Conservation (phyloP, 2,329 filamentous ascomycete genomes). For the Penicillium sp. region DNA sequence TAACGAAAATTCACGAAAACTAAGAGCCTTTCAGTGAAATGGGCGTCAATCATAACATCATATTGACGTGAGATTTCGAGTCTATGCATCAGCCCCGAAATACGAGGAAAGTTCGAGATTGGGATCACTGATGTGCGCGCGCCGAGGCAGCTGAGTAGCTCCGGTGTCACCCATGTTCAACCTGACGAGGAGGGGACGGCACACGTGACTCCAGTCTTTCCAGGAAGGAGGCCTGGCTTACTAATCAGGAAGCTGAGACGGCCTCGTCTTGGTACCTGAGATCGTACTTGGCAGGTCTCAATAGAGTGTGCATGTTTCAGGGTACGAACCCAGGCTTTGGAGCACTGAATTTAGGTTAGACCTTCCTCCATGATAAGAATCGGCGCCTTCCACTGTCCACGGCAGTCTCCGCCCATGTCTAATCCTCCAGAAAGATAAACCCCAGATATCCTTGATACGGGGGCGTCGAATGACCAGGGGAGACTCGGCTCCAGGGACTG, state of each 20-base stretch:
- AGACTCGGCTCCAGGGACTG: not conserved
- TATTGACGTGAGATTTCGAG: not conserved
- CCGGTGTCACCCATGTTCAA: too few species aligned
- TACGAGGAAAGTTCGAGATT: too few species aligned
- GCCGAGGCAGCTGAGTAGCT: too few species aligned
- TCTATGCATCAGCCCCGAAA: not conserved
- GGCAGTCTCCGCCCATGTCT: conserved; percentile 12
- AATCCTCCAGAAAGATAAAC: conserved; percentile 7
- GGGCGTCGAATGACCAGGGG: conserved; percentile 1
- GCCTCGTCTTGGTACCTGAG: not conserved
- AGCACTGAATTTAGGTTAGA: not conserved
- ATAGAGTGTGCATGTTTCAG: not conserved
- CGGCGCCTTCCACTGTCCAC: conserved; percentile 15
- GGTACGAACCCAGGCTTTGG: not conserved
- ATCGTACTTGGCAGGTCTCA: too few species aligned
- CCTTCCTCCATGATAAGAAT: conserved; percentile 8
- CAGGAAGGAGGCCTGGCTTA: too few species aligned
- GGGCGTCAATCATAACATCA: not conserved
- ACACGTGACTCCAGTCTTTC: too few species aligned
- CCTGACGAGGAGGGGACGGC: too few species aligned
- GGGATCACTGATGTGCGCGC: too few species aligned
- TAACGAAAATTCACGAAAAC: conserved; percentile 1
- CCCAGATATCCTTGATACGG: conserved; percentile 14
- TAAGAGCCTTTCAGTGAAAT: not conserved
- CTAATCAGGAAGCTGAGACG: too few species aligned